Percentiles rank a stretch among this genome's conserved stretches.
phyloP scores from a whole-genome alignment of 1,284 basidiomycete species.

The Apiotrichum akiyoshidainum region DNA sequence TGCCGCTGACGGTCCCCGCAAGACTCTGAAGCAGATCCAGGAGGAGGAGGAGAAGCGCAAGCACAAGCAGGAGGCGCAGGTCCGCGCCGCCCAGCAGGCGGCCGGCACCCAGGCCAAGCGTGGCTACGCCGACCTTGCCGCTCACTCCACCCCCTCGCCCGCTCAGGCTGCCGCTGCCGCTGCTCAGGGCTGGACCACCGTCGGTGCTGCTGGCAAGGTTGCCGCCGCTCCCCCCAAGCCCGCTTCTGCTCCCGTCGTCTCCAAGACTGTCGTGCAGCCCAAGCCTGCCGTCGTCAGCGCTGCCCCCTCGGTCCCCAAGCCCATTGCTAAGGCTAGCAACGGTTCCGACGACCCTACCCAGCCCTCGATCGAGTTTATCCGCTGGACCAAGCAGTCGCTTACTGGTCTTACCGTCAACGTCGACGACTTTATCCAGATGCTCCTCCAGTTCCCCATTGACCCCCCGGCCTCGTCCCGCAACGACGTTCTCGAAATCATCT shows the following conservation, averaged over 20 bases:
- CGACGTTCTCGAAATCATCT: slow-evolving; percentile 77
- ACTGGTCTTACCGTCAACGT: slow-evolving; percentile 62
- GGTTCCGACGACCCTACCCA: slow-evolving; percentile 54
- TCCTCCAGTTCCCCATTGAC: slow-evolving; percentile 84
- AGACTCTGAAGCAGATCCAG: slow-evolving; percentile 97
- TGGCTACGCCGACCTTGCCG: slow-evolving; percentile 73
- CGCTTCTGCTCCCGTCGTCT: slow-evolving; percentile 24
- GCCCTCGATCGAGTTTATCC: slow-evolving; percentile 83
- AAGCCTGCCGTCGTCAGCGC: slow-evolving; percentile 8
- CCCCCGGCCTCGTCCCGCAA: slow-evolving; percentile 61
- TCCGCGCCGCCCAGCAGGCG: slow-evolving; percentile 26
- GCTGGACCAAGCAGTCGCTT: slow-evolving; percentile 83
- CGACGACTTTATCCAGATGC: slow-evolving; percentile 88
- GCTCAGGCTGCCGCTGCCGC: slow-evolving; percentile 55
- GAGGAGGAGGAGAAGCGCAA: slow-evolving; percentile 90
- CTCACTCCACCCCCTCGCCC: slow-evolving; percentile 60
- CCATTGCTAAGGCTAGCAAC: slow-evolving; percentile 20
- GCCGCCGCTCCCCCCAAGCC: slow-evolving; percentile 48
- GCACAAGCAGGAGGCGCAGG: slow-evolving; percentile 54
- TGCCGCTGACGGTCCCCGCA: slow-evolving; percentile 60
- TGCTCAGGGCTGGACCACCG: slow-evolving; percentile 75
- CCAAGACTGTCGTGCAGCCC: slow-evolving; percentile 7
- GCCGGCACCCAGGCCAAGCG: slow-evolving; percentile 54
- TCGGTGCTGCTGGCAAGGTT: slow-evolving; percentile 71
- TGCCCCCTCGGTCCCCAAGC: slow-evolving; percentile 7